Evolutionary conservation across 2,329 filamentous ascomycete genomes (phyloP).

Genomic region (Diatrype stigma): DNA sequence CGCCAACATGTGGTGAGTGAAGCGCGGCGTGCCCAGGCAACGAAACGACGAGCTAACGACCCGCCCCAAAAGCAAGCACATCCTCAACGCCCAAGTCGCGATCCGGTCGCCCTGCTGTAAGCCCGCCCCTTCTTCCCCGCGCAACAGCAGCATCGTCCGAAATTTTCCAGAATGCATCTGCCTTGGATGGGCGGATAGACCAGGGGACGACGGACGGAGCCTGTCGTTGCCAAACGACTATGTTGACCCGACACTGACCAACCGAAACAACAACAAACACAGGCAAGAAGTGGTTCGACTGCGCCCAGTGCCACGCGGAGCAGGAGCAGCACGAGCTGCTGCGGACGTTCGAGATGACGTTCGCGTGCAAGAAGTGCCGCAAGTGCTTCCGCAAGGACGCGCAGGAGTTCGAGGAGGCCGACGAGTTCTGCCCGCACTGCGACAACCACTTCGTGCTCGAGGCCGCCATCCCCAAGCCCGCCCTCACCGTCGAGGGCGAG

Average conservation of each 20-base stretch:
- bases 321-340: conserved; percentile 70
- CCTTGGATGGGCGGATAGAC: too few species aligned
- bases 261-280: too few species aligned
- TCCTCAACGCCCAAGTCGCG: conserved; percentile 95
- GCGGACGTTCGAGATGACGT: conserved; percentile 82
- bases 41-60: conserved; percentile 3
- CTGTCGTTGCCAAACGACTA: too few species aligned
- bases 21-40: background rate
- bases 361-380: conserved; percentile 98
- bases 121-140: conserved; percentile 26
- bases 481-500: conserved; percentile 83
- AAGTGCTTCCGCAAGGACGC: conserved; percentile 97
- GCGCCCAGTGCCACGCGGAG: conserved; percentile 88
- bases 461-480: conserved; percentile 76
- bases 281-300: conserved; percentile 99
- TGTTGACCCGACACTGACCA: too few species aligned
- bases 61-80: conserved; percentile 65
- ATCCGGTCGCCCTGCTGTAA: conserved; percentile 95
- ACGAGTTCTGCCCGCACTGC: conserved; percentile 98
- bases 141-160: too few species aligned
- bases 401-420: conserved; percentile 87
- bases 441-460: conserved; percentile 98
- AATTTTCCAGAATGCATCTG: too few species aligned
- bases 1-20: background rate
- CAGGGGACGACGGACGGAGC: too few species aligned